Base-by-base conservation (phyloP, 2,329 filamentous ascomycete genomes). In the Polychaeton citri region DNA sequence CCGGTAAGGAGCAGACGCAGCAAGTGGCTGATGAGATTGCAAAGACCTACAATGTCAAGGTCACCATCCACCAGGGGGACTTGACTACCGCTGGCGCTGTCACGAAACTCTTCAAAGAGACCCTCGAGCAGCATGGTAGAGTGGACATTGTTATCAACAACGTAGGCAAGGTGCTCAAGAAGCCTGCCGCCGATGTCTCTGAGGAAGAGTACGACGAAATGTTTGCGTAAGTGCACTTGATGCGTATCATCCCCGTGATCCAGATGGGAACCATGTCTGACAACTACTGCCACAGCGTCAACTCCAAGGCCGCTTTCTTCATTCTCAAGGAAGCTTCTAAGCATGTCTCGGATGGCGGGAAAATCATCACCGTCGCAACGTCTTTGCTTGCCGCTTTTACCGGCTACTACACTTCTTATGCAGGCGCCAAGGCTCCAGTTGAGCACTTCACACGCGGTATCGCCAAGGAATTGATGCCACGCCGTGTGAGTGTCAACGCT, bases 141-240 rank as follows among this genome's bases (percentile, higher is more conserved):
- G 54, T 71, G 32, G 65, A 71, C 43, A 65, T 70, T 38, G 59
- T 69, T 3, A 54, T 69, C 43, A 69, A 69, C 49, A 69, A 65
- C 10, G 57, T 69, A 21, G 66, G 66, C 30, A 68, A 66, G 52
- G 63, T 64, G 20, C 48, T 65, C 31, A 65, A 65, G 59, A 67
- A 68, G 53, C 54, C 61, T 5, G 62, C 65, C 19, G 49, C 51
- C 1, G 59, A 62, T 9, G 61, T 67, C 32, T 53, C 49, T 3
- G 65, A 68, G 43, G 53, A 47, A 8, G 64, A 69, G 37, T 66
- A 66, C 42, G 64, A 68, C 42, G 46, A 54, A 3, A 65, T 66
- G 60, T 68, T 66, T 55, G 62, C 57, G 57, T 62, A 51, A 10
- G 13, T 28, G 15, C n/a, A n/a, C n/a, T n/a, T n/a, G n/a, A n/a